phyloP scores from a whole-genome alignment of 306 rosid species.

The Delonix regia region DNA sequence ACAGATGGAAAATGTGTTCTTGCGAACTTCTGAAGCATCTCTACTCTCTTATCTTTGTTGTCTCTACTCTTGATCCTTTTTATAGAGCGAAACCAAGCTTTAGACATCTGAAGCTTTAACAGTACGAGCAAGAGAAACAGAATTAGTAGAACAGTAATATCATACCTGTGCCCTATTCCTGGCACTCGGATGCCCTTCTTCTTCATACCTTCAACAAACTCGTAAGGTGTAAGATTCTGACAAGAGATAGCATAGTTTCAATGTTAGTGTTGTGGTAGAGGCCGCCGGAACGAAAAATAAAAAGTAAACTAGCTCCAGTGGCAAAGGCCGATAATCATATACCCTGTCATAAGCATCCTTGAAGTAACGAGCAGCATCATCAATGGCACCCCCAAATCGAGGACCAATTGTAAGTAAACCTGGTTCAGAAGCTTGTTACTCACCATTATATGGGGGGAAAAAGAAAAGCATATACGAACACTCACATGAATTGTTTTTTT shows the following conservation, averaged over 20 bases:
- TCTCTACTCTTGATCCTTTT: constrained; percentile 97
- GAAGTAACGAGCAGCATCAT: constrained; percentile 99
- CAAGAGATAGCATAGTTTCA: constrained; percentile 32
- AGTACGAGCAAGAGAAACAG: constrained; percentile 27
- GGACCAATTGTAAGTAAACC: constrained; percentile 99
- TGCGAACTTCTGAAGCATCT: constrained; percentile 84
- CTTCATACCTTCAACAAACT: constrained; percentile 94
- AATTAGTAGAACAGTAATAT: constrained; percentile 2
- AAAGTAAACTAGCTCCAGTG: constrained; percentile 8
- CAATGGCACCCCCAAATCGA: constrained; percentile 99
- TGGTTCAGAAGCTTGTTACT: constrained; percentile 54
- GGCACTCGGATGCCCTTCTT: constrained; percentile 98
- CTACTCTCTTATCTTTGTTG: constrained; percentile 97
- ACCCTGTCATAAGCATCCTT: constrained; percentile 96
- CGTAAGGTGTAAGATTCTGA: constrained; percentile 91
- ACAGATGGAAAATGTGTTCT: constrained; percentile 94
- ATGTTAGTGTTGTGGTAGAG: constrained; percentile 15
- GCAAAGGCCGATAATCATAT: constrained; percentile 42
- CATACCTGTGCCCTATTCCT: constrained; percentile 98
- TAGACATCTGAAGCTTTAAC: constrained; percentile 10
- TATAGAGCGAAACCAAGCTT: constrained; percentile 40
- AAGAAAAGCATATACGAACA: background rate
- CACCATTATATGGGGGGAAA: constrained; percentile 32
- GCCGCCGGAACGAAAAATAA: background rate
- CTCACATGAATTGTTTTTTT: no score